Percentiles rank a stretch among this genome's conserved stretches.
phyloP scores from a whole-genome alignment of 208 protist species.

The Trypanosoma conorhini region DNA sequence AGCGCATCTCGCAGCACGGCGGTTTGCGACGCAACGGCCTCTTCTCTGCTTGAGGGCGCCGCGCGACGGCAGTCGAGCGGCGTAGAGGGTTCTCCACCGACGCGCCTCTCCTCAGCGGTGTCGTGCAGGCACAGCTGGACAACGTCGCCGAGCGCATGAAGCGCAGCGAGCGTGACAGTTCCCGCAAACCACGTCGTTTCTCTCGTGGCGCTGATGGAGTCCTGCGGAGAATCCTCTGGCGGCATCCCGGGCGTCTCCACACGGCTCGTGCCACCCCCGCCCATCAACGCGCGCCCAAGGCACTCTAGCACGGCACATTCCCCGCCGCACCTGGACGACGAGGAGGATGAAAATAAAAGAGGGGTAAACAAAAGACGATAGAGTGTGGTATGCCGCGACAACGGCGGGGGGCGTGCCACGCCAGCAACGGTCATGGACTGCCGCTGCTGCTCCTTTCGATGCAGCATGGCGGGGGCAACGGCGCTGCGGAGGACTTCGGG shows the following conservation, averaged over 20 bases:
- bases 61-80: background rate
- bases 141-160: constrained; percentile 13
- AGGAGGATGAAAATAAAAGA: background rate
- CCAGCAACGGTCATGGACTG: background rate
- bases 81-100: background rate
- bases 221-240: background rate
- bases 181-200: background rate
- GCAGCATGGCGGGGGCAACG: background rate
- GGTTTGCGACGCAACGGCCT: background rate
- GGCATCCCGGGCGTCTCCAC: background rate
- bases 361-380: constrained; percentile 22
- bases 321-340: background rate
- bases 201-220: background rate
- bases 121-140: constrained; percentile 14
- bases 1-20: constrained; percentile 3
- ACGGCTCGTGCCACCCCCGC: background rate
- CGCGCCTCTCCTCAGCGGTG: background rate
- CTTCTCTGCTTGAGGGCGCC: too few species aligned
- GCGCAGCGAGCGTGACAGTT: constrained; percentile 5
- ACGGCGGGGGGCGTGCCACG: constrained; percentile 9
- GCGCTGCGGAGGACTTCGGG: constrained; percentile 6
- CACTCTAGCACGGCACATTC: constrained; percentile 16
- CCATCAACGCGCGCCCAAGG: constrained; percentile 8
- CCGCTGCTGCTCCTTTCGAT: constrained; percentile 12
- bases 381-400: constrained; percentile 7